Conservation (phyloP, 1,284 basidiomycete genomes). For the Cryptococcus deneoformans region DNA sequence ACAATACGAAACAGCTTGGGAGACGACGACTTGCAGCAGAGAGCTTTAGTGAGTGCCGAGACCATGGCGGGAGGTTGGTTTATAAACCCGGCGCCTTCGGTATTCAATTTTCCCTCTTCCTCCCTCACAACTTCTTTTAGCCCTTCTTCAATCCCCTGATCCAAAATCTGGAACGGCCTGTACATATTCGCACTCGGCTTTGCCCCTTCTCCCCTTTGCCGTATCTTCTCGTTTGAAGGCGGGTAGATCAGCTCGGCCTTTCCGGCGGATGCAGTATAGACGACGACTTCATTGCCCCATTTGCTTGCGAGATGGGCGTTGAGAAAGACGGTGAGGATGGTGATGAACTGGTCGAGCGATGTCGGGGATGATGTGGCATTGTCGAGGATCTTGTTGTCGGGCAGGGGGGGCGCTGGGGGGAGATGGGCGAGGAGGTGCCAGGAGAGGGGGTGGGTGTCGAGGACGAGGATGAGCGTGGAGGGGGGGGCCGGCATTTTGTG, state of each 20-base stretch:
- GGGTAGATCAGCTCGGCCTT: constrained; percentile 51
- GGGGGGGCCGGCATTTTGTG: constrained; percentile 42
- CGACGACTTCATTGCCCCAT: constrained; percentile 87
- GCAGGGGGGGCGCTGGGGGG: constrained; percentile 6
- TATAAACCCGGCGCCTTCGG: constrained; percentile 21
- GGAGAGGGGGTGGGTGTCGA: constrained; percentile 75
- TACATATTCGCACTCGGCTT: constrained; percentile 64
- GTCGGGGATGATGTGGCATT: constrained; percentile 53
- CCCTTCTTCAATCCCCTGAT: constrained; percentile 63
- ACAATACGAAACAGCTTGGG: background rate
- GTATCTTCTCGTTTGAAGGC: background rate
- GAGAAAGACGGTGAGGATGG: constrained; percentile 81
- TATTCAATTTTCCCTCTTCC: constrained; percentile 59
- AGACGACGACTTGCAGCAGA: constrained; percentile 69
- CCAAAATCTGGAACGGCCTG: constrained; percentile 64
- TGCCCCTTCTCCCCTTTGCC: constrained; percentile 51
- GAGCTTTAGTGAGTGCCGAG: constrained; percentile 78
- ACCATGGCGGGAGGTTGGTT: constrained; percentile 66
- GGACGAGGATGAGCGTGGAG: constrained; percentile 72
- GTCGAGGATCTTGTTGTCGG: constrained; percentile 16
- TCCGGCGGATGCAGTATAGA: constrained; percentile 82
- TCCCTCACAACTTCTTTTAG: constrained; percentile 63
- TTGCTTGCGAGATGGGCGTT: constrained; percentile 88
- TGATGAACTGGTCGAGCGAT: constrained; percentile 64
- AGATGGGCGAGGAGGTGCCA: constrained; percentile 62